Evolutionary conservation across 352 stramenopile species (phyloP).

Genomic region (Pythium scleroteichum): DNA sequence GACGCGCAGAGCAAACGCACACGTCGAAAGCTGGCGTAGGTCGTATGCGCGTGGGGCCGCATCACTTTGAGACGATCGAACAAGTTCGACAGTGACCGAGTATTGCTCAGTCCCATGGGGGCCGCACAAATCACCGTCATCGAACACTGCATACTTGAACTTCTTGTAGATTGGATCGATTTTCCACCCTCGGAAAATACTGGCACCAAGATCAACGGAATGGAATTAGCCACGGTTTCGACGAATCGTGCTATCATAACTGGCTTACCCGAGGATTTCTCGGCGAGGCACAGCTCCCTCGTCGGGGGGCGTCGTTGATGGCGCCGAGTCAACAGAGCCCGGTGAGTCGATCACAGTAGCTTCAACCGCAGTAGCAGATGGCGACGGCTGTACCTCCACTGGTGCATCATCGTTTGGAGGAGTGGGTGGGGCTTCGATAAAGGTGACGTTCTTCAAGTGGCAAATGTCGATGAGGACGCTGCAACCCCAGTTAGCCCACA

Average conservation of each 20-base stretch:
- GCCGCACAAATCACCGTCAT: constrained; percentile 70
- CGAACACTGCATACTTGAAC: constrained; percentile 82
- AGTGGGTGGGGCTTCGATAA: constrained; percentile 24
- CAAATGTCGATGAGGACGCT: constrained; percentile 68
- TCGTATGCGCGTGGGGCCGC: constrained; percentile 45
- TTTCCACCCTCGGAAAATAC: constrained; percentile 77
- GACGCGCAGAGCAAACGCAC: constrained; percentile 53
- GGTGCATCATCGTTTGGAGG: neutral
- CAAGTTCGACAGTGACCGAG: constrained; percentile 52
- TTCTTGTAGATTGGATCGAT: constrained; percentile 74
- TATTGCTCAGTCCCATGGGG: constrained; percentile 39
- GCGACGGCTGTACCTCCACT: neutral
- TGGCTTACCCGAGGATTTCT: neutral
- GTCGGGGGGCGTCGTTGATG: no score
- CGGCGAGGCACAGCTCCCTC: neutral
- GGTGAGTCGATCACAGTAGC: neutral
- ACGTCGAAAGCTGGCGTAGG: constrained; percentile 59
- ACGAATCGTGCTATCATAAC: neutral
- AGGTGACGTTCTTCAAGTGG: constrained; percentile 61
- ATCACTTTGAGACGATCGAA: constrained; percentile 43
- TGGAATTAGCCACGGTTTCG: neutral
- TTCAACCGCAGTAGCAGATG: neutral
- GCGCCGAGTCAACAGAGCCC: neutral
- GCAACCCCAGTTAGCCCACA: neutral
- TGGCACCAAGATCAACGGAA: constrained; percentile 14